Conservation (phyloP, 139 green algal genomes). For the Nannochloris sp. region DNA sequence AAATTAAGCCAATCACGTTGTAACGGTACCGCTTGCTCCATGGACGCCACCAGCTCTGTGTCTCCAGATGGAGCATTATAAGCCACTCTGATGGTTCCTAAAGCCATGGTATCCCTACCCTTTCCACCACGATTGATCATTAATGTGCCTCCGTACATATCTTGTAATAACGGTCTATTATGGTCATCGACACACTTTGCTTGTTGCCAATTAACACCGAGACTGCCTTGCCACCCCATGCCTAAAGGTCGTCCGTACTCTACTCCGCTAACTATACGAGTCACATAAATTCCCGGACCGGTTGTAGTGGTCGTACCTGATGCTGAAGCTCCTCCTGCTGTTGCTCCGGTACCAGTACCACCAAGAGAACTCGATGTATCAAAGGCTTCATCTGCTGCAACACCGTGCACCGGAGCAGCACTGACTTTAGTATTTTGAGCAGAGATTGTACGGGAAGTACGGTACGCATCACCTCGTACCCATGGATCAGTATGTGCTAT, state of each 20-base stretch:
- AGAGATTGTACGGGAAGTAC: constrained; percentile 75
- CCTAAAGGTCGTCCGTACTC: constrained; percentile 76
- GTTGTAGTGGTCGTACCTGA: no score
- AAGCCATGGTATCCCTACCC: constrained; percentile 56
- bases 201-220: constrained; percentile 32
- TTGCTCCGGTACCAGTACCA: neutral
- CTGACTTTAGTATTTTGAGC: constrained; percentile 54
- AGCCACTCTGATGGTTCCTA: constrained; percentile 19
- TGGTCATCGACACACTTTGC: constrained; percentile 68
- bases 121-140: constrained; percentile 56
- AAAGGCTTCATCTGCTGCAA: constrained; percentile 32
- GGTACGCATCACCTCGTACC: constrained; percentile 76
- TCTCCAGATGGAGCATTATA: constrained; percentile 26
- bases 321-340: no score
- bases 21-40: constrained; percentile 74
- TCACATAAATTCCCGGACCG: constrained; percentile 48
- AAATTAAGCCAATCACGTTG: constrained; percentile 73
- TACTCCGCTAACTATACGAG: constrained; percentile 44
- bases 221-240: constrained; percentile 24
- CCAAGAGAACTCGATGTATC: neutral
- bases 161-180: constrained; percentile 41
- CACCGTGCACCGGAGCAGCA: constrained; percentile 43
- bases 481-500: constrained; percentile 89
- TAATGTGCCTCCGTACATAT: constrained; percentile 76
- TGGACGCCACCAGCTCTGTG: constrained; percentile 43